phyloP scores from a whole-genome alignment of 305 asterid genomes.

The Fraxinus xanthoxyloides region DNA sequence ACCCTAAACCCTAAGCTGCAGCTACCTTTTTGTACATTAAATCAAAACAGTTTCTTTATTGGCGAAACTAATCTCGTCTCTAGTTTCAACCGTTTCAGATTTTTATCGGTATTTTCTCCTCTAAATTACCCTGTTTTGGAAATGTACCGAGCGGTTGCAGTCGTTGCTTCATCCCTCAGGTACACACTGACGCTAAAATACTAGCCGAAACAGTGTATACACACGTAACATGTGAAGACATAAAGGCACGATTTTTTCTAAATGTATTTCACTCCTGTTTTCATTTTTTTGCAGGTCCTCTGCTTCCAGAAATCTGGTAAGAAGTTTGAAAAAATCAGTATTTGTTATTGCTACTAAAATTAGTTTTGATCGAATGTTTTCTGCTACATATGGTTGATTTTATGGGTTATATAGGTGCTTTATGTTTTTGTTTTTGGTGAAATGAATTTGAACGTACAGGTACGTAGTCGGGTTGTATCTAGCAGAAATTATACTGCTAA shows the following conservation, averaged over 20 bases:
- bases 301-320: conserved; percentile 57
- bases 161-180: conserved; percentile 64
- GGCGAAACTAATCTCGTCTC: neutral
- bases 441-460: conserved; percentile 36
- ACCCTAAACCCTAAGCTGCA: conserved; percentile 34
- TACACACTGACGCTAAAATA: conserved; percentile 7
- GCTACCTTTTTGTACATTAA: neutral
- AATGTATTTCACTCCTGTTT: neutral
- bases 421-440: conserved; percentile 12
- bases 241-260: conserved; percentile 1
- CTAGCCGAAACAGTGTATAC: neutral
- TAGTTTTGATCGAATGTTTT: neutral
- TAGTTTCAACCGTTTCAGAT: neutral
- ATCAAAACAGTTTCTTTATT: neutral
- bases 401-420: neutral
- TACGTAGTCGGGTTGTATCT: conserved; percentile 41
- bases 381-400: neutral
- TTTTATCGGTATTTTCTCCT: neutral
- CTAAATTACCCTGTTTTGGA: neutral
- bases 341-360: neutral
- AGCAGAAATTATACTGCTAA: conserved; percentile 84
- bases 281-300: conserved; percentile 50
- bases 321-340: neutral
- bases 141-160: conserved; percentile 64
- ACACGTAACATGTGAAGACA: neutral